Base-by-base conservation (phyloP, 129 eudicot genomes). In the Helianthus tuberosus region DNA sequence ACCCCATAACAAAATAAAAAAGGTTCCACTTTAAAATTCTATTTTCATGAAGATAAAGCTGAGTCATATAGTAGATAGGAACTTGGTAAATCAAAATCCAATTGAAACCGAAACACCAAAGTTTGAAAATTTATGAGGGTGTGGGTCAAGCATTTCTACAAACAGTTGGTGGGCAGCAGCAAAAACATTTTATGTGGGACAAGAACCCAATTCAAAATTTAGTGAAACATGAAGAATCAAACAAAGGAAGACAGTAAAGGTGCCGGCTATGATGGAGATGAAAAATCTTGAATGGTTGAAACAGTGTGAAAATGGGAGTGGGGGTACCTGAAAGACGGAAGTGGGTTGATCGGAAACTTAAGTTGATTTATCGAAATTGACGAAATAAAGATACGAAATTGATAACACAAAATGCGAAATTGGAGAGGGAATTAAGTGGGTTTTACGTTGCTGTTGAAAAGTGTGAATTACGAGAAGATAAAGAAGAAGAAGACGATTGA, bases 81-180 rank as follows among this genome's bases (percentile, higher is more conserved):
- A 51, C 16, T 59, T 41, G 71, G 29, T 46, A 77, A 69, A 60
- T 46, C 44, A 36, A 68, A 68, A 32, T 11, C 59, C 25, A 51
- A 41, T 41, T 77, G 48, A 36, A 69, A 36, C 5, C 1, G 35
- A 67, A 50, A 50, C 36, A 52, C 8, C 23, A 4, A 71, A 63
- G 17, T 6, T 38, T 38, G 6, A 38, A 39, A 39, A 39, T 39
- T 39, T 39, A 39, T 39, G 46, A 14, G 10, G 61, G 46, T 27
- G 32, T 27, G 38, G 48, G 69, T 20, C 32, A 60, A 20, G 75
- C 83, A 73, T 73, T 79, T 73, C 35, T 48, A 58, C 83, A 67
- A 79, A 66, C 23, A 20, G 23, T 20, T 20, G 23, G 23, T 20
- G 23, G 23, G 23, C 23, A 20, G 23, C 23, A 20, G 23, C 23